phyloP scores from a whole-genome alignment of 1,139 yeast species.

The Geotrichum histeridarum region DNA sequence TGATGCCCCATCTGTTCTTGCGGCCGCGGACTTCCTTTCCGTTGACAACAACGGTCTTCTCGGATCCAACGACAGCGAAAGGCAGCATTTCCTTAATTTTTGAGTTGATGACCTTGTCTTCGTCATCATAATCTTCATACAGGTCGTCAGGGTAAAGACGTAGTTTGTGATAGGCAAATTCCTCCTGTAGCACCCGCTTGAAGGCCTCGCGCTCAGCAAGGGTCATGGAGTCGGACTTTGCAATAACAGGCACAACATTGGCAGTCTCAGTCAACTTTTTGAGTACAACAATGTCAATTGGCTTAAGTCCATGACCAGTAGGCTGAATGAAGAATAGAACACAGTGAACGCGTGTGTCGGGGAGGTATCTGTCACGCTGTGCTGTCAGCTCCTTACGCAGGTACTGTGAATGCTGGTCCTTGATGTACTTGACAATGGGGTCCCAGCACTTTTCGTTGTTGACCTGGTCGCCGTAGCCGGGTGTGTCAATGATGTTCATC shows the following conservation, averaged over 20 bases:
- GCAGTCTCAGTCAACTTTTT: constrained; percentile 83
- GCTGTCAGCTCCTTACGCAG: constrained; percentile 95
- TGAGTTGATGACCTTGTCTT: constrained; percentile 38
- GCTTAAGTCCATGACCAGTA: constrained; percentile 70
- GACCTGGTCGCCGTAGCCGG: constrained; percentile 96
- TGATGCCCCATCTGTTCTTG: constrained; percentile 90
- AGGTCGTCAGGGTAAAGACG: constrained; percentile 84
- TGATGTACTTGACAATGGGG: constrained; percentile 88
- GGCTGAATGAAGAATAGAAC: constrained; percentile 89
- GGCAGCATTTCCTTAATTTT: constrained; percentile 61
- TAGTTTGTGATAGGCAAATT: constrained; percentile 68
- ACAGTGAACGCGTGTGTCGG: constrained; percentile 93
- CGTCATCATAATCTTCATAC: constrained; percentile 70
- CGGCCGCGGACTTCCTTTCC: constrained; percentile 86
- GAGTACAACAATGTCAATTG: constrained; percentile 76
- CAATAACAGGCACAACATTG: constrained; percentile 92
- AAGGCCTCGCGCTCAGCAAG: constrained; percentile 74
- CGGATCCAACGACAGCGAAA: constrained; percentile 92
- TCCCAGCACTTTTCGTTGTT: constrained; percentile 96
- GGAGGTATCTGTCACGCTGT: constrained; percentile 76
- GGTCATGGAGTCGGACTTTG: constrained; percentile 86
- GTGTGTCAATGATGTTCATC: constrained; percentile 87
- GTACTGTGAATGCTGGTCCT: constrained; percentile 92
- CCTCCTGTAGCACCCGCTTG: constrained; percentile 66
- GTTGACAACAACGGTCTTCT: constrained; percentile 55